Evolutionary conservation across 2,329 filamentous ascomycete genomes (phyloP).

Genomic region (Aspergillus hiratsukae): DNA sequence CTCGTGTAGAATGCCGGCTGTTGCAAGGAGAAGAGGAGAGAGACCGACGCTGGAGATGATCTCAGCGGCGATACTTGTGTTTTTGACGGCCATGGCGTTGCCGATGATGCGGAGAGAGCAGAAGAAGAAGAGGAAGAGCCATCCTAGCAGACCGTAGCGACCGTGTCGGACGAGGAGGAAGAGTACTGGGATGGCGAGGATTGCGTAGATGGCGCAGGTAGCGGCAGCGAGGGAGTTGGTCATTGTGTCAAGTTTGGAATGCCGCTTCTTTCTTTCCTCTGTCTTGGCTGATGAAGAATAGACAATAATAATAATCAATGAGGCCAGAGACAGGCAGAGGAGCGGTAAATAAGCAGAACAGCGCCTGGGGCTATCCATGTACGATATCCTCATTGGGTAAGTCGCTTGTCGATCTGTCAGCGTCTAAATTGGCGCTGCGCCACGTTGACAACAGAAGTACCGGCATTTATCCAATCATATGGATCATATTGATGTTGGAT

Average conservation of each 20-base stretch:
- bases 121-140: conserved; percentile 38
- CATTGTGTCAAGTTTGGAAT: conserved; percentile 1
- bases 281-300: neutral
- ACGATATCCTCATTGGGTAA: neutral
- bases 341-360: neutral
- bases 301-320: neutral
- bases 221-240: neutral
- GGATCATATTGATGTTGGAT: neutral
- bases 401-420: conserved; percentile 1
- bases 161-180: conserved; percentile 35
- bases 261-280: neutral
- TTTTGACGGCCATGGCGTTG: conserved; percentile 13
- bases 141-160: conserved; percentile 33
- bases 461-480: neutral
- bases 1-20: conserved; percentile 34
- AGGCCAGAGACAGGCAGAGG: neutral
- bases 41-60: conserved; percentile 38
- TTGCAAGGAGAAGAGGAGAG: conserved; percentile 32
- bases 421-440: neutral
- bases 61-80: conserved; percentile 21
- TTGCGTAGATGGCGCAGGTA: conserved; percentile 29
- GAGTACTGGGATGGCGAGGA: conserved; percentile 26
- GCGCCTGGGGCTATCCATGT: neutral
- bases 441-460: conserved; percentile 1
- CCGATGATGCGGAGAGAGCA: conserved; percentile 36